These are phyloP conservation scores for Phallus indusiatus DNA, from an alignment of 768 basidiomycete genomes.

Conservation along the genomic window DNA sequence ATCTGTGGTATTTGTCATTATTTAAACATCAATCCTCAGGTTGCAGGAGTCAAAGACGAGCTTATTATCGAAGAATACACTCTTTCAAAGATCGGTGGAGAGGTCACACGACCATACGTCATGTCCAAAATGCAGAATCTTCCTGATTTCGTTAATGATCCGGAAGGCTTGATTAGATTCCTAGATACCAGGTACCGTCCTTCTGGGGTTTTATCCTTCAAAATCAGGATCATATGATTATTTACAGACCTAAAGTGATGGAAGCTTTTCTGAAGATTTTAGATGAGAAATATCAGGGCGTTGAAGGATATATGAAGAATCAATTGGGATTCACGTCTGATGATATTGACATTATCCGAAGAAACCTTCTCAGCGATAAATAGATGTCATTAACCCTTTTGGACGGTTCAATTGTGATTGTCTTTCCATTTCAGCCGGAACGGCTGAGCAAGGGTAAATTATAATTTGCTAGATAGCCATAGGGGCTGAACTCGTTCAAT, in stretches of 20 bases:
- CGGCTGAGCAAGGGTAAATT: too few relatives aligned
- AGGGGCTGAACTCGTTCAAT: too few relatives aligned
- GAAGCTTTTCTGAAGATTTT: slow-evolving; percentile 54
- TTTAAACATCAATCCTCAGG: slow-evolving; percentile 30
- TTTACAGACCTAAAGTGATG: slow-evolving; percentile 62
- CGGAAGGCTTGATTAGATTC: slow-evolving; percentile 73
- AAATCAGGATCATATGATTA: not conserved
- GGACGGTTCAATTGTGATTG: too few relatives aligned
- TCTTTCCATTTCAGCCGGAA: too few relatives aligned
- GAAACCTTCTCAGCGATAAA: slow-evolving; percentile 32
- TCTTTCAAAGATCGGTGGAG: slow-evolving; percentile 70
- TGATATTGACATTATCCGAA: slow-evolving; percentile 50
- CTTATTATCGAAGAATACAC: slow-evolving; percentile 65
- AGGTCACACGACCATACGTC: slow-evolving; percentile 63
- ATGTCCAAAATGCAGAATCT: slow-evolving; percentile 58
- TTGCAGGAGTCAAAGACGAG: slow-evolving; percentile 64
- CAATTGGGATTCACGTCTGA: slow-evolving; percentile 51
- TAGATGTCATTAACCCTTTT: too few relatives aligned
- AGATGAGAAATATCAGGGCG: slow-evolving; percentile 56
- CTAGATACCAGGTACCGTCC: slow-evolving; percentile 53
- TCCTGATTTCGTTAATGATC: slow-evolving; percentile 62
- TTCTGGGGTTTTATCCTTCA: not conserved
- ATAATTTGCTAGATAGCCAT: too few relatives aligned
- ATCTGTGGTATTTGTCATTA: not conserved
- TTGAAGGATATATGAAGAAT: slow-evolving; percentile 49